Evolutionary conservation across 805 yeast species (phyloP).

Genomic region (Scheffersomyces amazonensis): DNA sequence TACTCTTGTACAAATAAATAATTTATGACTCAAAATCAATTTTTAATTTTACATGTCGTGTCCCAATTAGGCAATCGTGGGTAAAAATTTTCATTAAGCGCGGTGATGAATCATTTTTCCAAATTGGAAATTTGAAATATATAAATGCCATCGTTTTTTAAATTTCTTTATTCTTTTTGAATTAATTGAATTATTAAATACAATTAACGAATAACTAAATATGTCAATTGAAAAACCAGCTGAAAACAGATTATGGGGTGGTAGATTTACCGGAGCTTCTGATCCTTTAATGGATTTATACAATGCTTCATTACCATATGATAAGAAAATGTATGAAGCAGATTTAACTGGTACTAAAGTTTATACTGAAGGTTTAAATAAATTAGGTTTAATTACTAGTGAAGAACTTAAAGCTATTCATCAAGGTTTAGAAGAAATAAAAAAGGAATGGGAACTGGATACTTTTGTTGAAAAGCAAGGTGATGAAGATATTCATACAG

Average conservation of each 20-base stretch:
- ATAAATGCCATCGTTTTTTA: not conserved
- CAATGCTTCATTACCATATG: slow-evolving; percentile 96
- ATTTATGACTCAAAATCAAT: not conserved
- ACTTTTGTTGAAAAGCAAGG: slow-evolving; percentile 75
- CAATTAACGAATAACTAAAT: too few species aligned
- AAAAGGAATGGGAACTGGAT: slow-evolving; percentile 76
- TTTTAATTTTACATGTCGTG: too few species aligned
- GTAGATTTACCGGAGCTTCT: slow-evolving; percentile 94
- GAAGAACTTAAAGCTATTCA: slow-evolving; percentile 82
- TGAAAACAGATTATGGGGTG: slow-evolving; percentile 92
- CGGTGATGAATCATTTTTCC: not conserved
- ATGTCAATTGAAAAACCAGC: slow-evolving; percentile 45
- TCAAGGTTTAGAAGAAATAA: slow-evolving; percentile 69
- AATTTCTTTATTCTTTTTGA: not conserved
- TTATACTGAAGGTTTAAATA: slow-evolving; percentile 82
- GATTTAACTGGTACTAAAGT: slow-evolving; percentile 94
- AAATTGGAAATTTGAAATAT: not conserved
- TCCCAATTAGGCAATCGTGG: not conserved
- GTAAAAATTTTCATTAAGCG: not conserved
- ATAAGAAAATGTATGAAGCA: slow-evolving; percentile 89
- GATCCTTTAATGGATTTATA: slow-evolving; percentile 97
- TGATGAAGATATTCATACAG: slow-evolving; percentile 98
- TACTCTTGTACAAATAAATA: not conserved
- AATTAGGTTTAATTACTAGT: slow-evolving; percentile 68
- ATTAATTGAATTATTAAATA: not conserved